Evolutionary conservation across 805 yeast species (phyloP), one percentile per base, ranked within the genome.

Genomic region (Starmerella vaccinii): DNA sequence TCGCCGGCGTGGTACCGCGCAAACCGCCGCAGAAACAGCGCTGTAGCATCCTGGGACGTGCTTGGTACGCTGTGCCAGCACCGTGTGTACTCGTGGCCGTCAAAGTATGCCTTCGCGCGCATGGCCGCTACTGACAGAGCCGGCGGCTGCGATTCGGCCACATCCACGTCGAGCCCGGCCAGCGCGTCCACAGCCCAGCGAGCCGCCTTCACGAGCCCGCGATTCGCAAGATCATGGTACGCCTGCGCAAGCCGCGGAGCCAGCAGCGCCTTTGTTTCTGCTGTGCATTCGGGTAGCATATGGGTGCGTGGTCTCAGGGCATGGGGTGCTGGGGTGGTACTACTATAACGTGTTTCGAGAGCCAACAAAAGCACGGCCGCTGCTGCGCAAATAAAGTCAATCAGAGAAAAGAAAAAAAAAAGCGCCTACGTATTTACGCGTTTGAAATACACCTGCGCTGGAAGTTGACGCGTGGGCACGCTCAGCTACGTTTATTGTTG

Each of bases 11-110:
- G 68, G 61, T 76, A 82, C 59, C 74, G 69, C 12, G 95, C 71
- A 63, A 89, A 90, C 10, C 84, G 67, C 43, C 78, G 69, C 32
- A 88, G 65, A 61, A 89, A 92, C 29, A 66, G 43, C 26, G 50
- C 61, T 10, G 57, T 46, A 4, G 58, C 71, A 19, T 59, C 63
- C 46, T 81, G 77, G 15, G 72, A 71, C 10, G 46, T 12, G 5
- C 19, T 33, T 49, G 71, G 71, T 51, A 92, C 68, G 13, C 72
- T 73, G 57, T 72, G 70, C 4, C 83, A 78, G 50, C 89, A 84
- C 24, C 97, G 68, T 51, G 82, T 90, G 62, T 81, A 90, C 65
- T 92, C 97, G 59, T 83, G 81, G 61, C 86, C 79, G 60, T 79
- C 82, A 70, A 90, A 86, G 61, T 84, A 81, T 0, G 84, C 65